These are phyloP conservation scores for Monosporascus sp. DNA, from an alignment of 2,329 filamentous ascomycete species.

Conservation along the genomic window DNA sequence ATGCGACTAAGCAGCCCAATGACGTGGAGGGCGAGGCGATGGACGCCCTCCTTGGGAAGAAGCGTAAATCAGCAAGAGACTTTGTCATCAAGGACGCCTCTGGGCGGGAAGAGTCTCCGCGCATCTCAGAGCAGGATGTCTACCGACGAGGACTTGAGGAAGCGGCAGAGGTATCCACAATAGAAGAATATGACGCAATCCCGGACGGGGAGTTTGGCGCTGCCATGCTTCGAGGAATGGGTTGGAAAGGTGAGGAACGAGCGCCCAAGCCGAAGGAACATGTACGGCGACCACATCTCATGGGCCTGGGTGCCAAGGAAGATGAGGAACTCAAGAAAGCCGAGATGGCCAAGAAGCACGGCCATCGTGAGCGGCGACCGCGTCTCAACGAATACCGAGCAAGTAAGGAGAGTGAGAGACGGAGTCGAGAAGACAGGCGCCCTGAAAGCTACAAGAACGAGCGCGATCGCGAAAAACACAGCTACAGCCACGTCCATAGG, in stretches of 20 bases:
- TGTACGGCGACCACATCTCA: conserved; percentile 68
- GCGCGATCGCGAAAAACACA: conserved; percentile 36
- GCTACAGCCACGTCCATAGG: conserved; percentile 19
- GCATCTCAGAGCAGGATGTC: conserved; percentile 57
- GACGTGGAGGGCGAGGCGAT: conserved; percentile 51
- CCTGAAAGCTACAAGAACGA: conserved; percentile 41
- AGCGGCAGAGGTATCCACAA: conserved; percentile 68
- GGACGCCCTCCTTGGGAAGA: conserved; percentile 59
- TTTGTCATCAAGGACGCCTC: conserved; percentile 43
- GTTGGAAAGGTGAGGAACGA: conserved; percentile 71
- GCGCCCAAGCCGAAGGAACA: conserved; percentile 52
- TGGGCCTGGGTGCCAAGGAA: conserved; percentile 86
- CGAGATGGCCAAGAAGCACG: conserved; percentile 43
- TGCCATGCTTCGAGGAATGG: conserved; percentile 86
- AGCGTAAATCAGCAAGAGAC: conserved; percentile 36
- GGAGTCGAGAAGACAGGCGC: conserved; percentile 34
- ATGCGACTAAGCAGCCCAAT: conserved; percentile 2
- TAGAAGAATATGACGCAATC: conserved; percentile 81
- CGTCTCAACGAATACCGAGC: conserved; percentile 46
- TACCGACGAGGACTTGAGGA: conserved; percentile 64
- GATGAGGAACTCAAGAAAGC: conserved; percentile 66
- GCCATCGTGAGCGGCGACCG: conserved; percentile 33
- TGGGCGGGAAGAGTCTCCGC: conserved; percentile 11
- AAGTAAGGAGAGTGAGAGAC: conserved; percentile 37
- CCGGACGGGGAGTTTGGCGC: conserved; percentile 94